Percentiles rank a stretch among this genome's conserved stretches.
Evolutionary conservation across 176 grass and related monocot genomes (phyloP).

Genomic region (Eleusine indica): DNA sequence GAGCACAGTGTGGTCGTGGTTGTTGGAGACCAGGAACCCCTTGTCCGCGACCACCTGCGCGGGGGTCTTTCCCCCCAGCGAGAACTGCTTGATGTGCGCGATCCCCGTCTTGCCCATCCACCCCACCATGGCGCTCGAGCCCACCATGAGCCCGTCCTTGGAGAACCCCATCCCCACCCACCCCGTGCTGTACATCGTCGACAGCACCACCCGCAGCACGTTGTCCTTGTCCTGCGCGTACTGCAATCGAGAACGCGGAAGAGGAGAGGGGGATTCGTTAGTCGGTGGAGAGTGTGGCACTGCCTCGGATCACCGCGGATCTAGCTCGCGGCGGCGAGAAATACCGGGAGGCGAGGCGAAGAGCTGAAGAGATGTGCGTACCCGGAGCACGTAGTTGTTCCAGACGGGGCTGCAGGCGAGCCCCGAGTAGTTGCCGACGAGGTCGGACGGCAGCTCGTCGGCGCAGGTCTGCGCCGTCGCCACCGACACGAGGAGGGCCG

Average conservation of each 20-base stretch:
- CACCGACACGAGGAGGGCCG: slow-evolving; percentile 31
- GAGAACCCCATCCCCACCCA: slow-evolving; percentile 98
- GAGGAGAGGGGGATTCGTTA: slow-evolving; percentile 14
- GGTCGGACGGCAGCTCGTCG: slow-evolving; percentile 49
- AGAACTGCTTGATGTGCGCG: slow-evolving; percentile 67
- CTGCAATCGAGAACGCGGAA: slow-evolving; percentile 31
- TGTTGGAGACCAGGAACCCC: slow-evolving; percentile 60
- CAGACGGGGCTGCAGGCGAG: slow-evolving; percentile 81
- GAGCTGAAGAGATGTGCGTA: slow-evolving; percentile 26
- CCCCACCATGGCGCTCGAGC: slow-evolving; percentile 92
- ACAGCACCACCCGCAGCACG: slow-evolving; percentile 77
- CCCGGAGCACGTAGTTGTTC: slow-evolving; percentile 95
- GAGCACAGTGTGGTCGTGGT: slow-evolving; percentile 49
- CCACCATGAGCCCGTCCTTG: slow-evolving; percentile 78
- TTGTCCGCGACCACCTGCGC: slow-evolving; percentile 57
- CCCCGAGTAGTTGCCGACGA: slow-evolving; percentile 69
- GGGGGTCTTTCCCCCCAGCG: slow-evolving; percentile 49
- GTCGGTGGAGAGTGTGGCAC: neutral
- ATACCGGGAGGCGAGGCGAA: neutral
- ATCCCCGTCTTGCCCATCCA: slow-evolving; percentile 80
- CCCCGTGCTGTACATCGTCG: slow-evolving; percentile 75
- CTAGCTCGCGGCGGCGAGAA: slow-evolving; percentile 9
- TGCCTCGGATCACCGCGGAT: neutral
- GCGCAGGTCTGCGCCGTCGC: slow-evolving; percentile 61
- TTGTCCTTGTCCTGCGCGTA: slow-evolving; percentile 72